Evolutionary conservation across 495 filamentous ascomycete species (phyloP).

Genomic region (Tuber borchii): DNA sequence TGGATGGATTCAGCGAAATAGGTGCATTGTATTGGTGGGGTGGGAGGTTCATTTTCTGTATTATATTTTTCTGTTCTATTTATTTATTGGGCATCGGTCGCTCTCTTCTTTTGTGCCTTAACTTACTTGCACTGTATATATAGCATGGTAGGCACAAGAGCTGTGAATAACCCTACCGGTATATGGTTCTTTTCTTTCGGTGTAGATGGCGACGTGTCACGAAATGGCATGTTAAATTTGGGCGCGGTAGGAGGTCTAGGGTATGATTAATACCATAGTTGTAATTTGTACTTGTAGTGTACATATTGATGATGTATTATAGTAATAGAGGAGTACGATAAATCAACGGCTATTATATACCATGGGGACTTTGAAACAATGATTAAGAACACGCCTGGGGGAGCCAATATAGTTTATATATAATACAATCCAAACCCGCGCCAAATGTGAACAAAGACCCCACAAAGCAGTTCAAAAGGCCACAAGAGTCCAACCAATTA

Average conservation of each 20-base stretch:
- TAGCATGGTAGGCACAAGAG: neutral
- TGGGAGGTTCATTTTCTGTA: neutral
- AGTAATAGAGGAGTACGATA: neutral
- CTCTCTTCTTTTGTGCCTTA: neutral
- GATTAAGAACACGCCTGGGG: neutral
- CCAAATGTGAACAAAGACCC: neutral
- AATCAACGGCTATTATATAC: neutral
- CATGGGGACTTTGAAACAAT: neutral
- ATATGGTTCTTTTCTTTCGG: neutral
- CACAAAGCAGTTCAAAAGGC: neutral
- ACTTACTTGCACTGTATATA: neutral
- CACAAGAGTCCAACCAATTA: slow-evolving; percentile 7
- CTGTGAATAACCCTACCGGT: neutral
- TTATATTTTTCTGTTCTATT: neutral
- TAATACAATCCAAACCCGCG: neutral
- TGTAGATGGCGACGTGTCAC: neutral
- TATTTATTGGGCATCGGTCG: neutral
- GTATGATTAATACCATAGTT: neutral
- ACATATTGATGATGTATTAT: neutral
- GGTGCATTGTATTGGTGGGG: too few species aligned
- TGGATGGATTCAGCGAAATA: too few species aligned
- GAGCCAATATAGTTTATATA: neutral
- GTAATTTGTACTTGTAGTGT: too few species aligned
- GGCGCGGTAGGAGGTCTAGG: neutral
- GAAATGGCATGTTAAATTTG: neutral